Percentiles rank a stretch among this genome's conserved stretches.
phyloP scores from a whole-genome alignment of 1,139 yeast species.

The Candida tetrigidarum region DNA sequence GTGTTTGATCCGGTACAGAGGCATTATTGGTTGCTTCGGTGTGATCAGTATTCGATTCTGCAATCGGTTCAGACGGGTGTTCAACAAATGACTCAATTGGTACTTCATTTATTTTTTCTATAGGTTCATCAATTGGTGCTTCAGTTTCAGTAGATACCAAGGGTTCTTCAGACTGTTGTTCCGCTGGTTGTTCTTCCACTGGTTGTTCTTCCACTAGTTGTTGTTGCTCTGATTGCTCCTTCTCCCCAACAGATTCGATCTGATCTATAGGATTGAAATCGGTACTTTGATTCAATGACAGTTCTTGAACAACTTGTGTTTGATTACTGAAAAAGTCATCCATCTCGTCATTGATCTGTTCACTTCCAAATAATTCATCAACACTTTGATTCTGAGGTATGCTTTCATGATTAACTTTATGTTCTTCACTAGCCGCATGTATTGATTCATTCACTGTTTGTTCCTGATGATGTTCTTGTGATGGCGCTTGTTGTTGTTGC shows the following conservation, averaged over 20 bases:
- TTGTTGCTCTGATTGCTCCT: neutral
- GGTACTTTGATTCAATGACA: conserved; percentile 1
- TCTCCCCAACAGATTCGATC: conserved; percentile 1
- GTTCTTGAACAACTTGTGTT: neutral
- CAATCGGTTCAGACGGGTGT: conserved; percentile 1
- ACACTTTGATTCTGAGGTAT: conserved; percentile 2
- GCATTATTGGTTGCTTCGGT: no score
- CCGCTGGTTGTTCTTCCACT: neutral
- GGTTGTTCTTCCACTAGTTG: neutral
- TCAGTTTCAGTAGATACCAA: neutral
- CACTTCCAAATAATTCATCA: conserved; percentile 11
- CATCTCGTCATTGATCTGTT: neutral
- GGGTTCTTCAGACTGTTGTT: neutral
- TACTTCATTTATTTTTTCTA: neutral
- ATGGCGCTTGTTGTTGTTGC: neutral
- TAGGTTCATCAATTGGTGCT: neutral
- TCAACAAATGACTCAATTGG: neutral
- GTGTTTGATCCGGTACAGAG: neutral
- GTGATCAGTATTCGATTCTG: no score
- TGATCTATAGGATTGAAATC: conserved; percentile 4
- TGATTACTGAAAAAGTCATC: conserved; percentile 8
- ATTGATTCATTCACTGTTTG: conserved; percentile 2
- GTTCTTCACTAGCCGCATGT: neutral
- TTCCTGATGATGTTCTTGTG: conserved; percentile 4
- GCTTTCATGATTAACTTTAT: neutral